Percentiles rank a stretch among this genome's conserved stretches.
Evolutionary conservation across 2,329 filamentous ascomycete genomes (phyloP).

Genomic region (Trichoderma brevicompactum): DNA sequence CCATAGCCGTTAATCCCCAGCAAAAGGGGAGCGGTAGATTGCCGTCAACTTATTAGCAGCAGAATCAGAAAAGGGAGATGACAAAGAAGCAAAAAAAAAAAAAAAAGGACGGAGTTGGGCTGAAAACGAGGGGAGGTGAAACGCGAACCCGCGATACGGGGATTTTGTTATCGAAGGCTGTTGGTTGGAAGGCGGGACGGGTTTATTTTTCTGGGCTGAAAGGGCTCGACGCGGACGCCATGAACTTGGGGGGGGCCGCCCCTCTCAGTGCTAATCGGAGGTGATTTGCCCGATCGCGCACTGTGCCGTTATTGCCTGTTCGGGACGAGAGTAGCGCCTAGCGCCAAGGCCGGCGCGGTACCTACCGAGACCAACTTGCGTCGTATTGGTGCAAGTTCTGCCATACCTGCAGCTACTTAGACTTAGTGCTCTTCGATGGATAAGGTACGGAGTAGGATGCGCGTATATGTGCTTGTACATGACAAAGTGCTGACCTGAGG

Average conservation of each 20-base stretch:
- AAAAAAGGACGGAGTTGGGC: too few species aligned
- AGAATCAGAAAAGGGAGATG: too few species aligned
- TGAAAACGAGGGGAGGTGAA: too few species aligned
- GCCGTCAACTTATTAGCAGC: too few species aligned
- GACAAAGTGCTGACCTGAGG: too few species aligned
- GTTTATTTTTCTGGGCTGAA: neutral
- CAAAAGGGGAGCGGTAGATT: neutral
- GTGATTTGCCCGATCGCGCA: neutral
- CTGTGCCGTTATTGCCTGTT: neutral
- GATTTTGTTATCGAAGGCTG: neutral
- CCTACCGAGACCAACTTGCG: too few species aligned
- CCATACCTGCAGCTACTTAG: too few species aligned
- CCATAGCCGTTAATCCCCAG: slow-evolving; percentile 21
- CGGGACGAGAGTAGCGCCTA: neutral
- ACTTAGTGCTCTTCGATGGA: too few species aligned
- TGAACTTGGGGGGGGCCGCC: neutral
- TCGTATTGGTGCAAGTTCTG: too few species aligned
- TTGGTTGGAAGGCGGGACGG: slow-evolving; percentile 14
- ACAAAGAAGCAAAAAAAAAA: neutral
- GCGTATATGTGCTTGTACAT: too few species aligned
- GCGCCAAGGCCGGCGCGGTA: slow-evolving; percentile 1
- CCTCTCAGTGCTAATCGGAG: slow-evolving; percentile 2
- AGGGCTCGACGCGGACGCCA: neutral
- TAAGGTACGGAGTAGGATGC: too few species aligned
- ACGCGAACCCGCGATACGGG: neutral